Evolutionary conservation across 768 basidiomycete species (phyloP), one percentile per base, ranked within the genome.

Genomic region (Boletus patriciae): DNA sequence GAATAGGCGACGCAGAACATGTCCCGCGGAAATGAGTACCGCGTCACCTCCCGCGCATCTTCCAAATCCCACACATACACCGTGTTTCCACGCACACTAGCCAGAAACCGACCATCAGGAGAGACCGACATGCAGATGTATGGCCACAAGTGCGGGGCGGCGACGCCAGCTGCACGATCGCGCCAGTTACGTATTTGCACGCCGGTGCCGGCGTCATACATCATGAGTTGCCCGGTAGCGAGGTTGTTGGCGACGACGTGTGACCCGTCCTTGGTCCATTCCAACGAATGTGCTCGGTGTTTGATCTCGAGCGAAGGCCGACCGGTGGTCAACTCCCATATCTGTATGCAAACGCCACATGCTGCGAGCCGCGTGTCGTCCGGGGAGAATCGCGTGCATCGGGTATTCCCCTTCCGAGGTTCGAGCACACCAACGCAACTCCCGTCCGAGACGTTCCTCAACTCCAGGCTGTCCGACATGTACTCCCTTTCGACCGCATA

Each of bases 371-470:
- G 62, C 46, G 54, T 49, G 54, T 64, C 58, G 29, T 66, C 62
- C 16, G 65, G 65, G 27, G 65, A 66, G 56, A 66, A 66, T 46
- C 65, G 65, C 21, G 66, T 67, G 54, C 65, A 66, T 44, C 65
- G 53, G 27, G 59, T 64, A 12, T 66, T 66, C 3, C 65, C 65
- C 50, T 66, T 66, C 3, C 65, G 56, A 7, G 62, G 62, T 10
- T 65, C 65, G 42, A 66, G 66, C 12, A 67, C 59, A 15, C 43
- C 19, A 1, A 66, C 59, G 33, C 54, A 46, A 10, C 29, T 47
- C 36, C 64, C 64, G 25, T 66, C 56, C 12, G 46, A n/a, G 40
- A 40, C 53, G 41, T 47, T 34, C 40, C 62, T 50, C 43, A 66
- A 58, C 54, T 66, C 65, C 18, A 66, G 0, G 18, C 54, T 58